Percentiles rank a stretch among this genome's conserved stretches.
Conservation (phyloP, 208 protist genomes). For the Zelonia costaricensis region DNA sequence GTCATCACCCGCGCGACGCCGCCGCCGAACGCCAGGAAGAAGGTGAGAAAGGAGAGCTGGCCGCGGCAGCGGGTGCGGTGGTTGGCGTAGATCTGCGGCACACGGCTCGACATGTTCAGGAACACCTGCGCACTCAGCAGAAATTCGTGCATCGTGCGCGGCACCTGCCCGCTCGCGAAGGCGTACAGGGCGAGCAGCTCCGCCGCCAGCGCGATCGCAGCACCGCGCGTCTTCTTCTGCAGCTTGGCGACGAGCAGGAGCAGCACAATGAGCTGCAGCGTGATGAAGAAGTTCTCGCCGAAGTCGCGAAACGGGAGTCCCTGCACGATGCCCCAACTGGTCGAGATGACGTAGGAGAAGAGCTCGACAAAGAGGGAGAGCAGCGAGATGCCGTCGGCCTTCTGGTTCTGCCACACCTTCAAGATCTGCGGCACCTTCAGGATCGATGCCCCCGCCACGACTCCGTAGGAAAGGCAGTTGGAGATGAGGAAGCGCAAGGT, state of each 20-base stretch:
- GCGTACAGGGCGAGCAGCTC: slow-evolving; percentile 35
- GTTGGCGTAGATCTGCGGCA: slow-evolving; percentile 83
- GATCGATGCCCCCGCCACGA: slow-evolving; percentile 78
- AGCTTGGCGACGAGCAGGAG: slow-evolving; percentile 64
- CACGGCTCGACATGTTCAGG: slow-evolving; percentile 65
- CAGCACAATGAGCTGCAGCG: slow-evolving; percentile 62
- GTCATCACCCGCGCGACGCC: slow-evolving; percentile 73
- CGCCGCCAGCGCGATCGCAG: slow-evolving; percentile 31
- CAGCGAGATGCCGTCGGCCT: slow-evolving; percentile 74
- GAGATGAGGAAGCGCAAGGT: slow-evolving; percentile 58
- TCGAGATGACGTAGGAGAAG: slow-evolving; percentile 76
- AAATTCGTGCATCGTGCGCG: slow-evolving; percentile 45
- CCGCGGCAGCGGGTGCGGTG: slow-evolving; percentile 65
- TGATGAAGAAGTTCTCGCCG: slow-evolving; percentile 83
- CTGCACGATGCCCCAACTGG: slow-evolving; percentile 77
- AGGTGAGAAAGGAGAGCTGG: slow-evolving; percentile 82
- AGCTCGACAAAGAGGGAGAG: slow-evolving; percentile 64
- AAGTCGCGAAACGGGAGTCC: slow-evolving; percentile 71
- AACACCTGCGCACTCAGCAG: slow-evolving; percentile 67
- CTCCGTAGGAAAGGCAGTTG: slow-evolving; percentile 73
- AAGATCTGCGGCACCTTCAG: slow-evolving; percentile 90
- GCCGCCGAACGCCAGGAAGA: slow-evolving; percentile 80
- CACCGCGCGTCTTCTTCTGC: slow-evolving; percentile 40
- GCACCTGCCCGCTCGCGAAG: slow-evolving; percentile 48
- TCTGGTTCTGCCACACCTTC: slow-evolving; percentile 50